Base-by-base conservation (phyloP, 108 stramenopile genomes). In the Skeletonema menzelii region DNA sequence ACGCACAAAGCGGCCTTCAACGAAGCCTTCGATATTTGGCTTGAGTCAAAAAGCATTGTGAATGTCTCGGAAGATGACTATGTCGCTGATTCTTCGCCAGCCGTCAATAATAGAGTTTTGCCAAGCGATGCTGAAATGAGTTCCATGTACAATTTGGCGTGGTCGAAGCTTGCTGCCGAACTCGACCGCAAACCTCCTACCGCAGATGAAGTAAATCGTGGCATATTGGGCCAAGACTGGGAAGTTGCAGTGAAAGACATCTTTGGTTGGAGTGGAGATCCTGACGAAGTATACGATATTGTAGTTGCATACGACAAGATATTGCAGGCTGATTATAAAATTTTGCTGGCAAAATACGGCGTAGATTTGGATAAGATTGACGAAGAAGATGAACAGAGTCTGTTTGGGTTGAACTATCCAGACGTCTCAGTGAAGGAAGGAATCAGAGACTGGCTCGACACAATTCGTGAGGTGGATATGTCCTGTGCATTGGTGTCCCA, bases 381-480 rank as follows among this genome's bases (percentile, higher is more conserved):
- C 26, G 70, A 35, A 15, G 65, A 66, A 15, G 53, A 59, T 69
- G 69, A 73, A 27, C 56, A 69, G 28, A 73, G 60, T 32, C 34
- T 63, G n/a, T 59, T 73, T 62, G 69, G 69, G 17, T 69, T 70
- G 55, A 59, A 65, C 24, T 65, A 70, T 35, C 87, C 87, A 10
- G 58, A 59, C 32, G 65, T 93, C 15, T 15, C 53, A 40, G 40
- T 80, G 7, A 63, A 71, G 27, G 63, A 70, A 27, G 87, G 87
- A 11, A 73, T 80, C 27, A 15, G 14, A n/a, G 69, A 87, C 28
- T 93, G 86, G 88, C 81, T 93, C 55, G 63, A 65, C 34, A 57
- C 82, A 5, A 73, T 94, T 27, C 70, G 70, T 31, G 79, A 82
- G 15, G 88, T 89, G 7, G 88, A 94, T 38, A 90, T 94, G 84